These are phyloP conservation scores for Achaetomiella virescens DNA, from an alignment of 495 filamentous ascomycete species.

Conservation along the genomic window DNA sequence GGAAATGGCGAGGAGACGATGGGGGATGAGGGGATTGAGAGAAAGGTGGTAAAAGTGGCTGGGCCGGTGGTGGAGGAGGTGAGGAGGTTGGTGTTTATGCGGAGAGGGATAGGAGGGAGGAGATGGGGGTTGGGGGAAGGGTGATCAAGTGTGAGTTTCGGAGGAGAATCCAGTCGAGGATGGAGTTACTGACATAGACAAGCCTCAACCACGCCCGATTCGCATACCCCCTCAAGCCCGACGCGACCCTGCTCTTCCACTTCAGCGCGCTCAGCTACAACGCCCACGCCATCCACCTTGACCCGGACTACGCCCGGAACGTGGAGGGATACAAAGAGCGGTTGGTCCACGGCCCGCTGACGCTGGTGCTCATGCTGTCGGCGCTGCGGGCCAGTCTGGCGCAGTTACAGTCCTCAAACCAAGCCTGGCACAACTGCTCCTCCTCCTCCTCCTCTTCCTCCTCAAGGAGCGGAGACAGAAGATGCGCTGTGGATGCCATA, in stretches of 20 bases:
- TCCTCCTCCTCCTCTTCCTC: too few relatives aligned
- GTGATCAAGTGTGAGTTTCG: constrained; percentile 20
- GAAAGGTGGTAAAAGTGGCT: not conserved
- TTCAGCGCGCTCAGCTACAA: constrained; percentile 83
- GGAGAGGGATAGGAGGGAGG: constrained; percentile 22
- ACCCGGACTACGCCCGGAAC: constrained; percentile 59
- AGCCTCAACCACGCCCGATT: constrained; percentile 44
- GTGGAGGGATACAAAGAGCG: constrained; percentile 68
- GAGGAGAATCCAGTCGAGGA: too few relatives aligned
- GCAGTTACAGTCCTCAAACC: not conserved
- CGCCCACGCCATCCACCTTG: constrained; percentile 79
- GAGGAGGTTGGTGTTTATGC: constrained; percentile 37
- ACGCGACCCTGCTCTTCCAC: constrained; percentile 65
- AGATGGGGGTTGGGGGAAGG: constrained; percentile 6
- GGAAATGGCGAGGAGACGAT: not conserved
- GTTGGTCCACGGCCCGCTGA: constrained; percentile 82
- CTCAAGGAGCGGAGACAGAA: not conserved
- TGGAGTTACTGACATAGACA: not conserved
- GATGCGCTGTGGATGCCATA: constrained; percentile 14
- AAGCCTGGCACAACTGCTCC: not conserved
- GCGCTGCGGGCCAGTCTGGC: constrained; percentile 39
- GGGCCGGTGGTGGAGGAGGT: constrained; percentile 27
- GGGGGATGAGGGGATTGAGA: not conserved
- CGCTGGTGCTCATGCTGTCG: constrained; percentile 66
- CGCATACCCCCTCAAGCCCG: constrained; percentile 55